phyloP scores from a whole-genome alignment of 352 stramenopile species.

The Hyaloperonospora brassicae region DNA sequence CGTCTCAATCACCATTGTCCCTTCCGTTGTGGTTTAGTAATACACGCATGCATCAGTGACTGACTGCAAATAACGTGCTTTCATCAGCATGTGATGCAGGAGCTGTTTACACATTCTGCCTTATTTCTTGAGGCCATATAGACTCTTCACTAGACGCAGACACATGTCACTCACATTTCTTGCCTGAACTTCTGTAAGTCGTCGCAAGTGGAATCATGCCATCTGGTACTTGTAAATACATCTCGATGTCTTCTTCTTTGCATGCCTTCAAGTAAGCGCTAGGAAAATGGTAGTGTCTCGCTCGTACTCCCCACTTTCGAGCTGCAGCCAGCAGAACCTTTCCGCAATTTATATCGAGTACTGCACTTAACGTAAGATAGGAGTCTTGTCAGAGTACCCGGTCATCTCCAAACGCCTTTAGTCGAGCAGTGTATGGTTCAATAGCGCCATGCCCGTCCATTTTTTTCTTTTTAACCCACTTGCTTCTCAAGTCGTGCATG shows the following conservation, averaged over 20 bases:
- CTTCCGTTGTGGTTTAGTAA: background rate
- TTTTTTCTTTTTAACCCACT: too few relatives aligned
- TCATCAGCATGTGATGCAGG: background rate
- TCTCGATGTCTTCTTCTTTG: background rate
- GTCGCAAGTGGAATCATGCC: background rate
- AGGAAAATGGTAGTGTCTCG: background rate
- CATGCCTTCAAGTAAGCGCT: background rate
- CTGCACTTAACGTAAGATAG: too few relatives aligned
- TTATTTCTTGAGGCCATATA: conserved; percentile 1
- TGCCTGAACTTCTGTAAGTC: background rate
- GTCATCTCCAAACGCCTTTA: too few relatives aligned
- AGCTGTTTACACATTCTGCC: conserved; percentile 1
- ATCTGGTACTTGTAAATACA: background rate
- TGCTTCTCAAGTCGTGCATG: too few relatives aligned
- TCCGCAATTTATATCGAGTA: too few relatives aligned
- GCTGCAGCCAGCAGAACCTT: too few relatives aligned
- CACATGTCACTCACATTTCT: background rate
- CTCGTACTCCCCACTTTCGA: background rate
- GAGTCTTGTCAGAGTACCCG: too few relatives aligned
- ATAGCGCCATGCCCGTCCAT: too few relatives aligned
- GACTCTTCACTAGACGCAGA: background rate
- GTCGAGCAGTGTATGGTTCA: too few relatives aligned
- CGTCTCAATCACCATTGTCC: background rate
- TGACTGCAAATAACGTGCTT: conserved; percentile 1
- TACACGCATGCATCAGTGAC: background rate